Evolutionary conservation across 352 stramenopile genomes (phyloP).

Genomic region (Pythium graminicola): DNA sequence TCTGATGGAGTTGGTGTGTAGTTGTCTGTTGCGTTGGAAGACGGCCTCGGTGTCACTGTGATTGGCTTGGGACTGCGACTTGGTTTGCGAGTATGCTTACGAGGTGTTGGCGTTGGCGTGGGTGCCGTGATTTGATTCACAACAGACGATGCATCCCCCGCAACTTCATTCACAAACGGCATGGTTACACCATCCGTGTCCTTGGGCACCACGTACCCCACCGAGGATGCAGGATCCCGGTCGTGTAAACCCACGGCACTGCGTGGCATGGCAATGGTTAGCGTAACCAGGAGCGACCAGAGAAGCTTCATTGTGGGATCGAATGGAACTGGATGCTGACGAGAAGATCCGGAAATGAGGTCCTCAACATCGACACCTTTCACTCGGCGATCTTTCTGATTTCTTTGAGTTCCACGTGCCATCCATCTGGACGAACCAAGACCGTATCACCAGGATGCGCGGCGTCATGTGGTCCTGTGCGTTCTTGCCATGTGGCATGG

Average conservation of each 20-base stretch:
- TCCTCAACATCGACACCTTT: neutral
- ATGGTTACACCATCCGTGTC: slow-evolving; percentile 1
- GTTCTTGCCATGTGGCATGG: neutral
- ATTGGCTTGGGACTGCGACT: neutral
- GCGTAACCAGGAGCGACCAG: slow-evolving; percentile 7
- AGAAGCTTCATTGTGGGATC: slow-evolving; percentile 13
- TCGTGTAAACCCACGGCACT: slow-evolving; percentile 2
- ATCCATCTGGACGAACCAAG: neutral
- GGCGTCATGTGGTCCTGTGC: neutral
- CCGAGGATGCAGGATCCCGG: neutral
- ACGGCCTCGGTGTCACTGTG: neutral
- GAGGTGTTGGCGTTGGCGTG: neutral
- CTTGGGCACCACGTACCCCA: slow-evolving; percentile 4
- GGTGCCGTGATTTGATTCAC: slow-evolving; percentile 1
- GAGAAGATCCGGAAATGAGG: slow-evolving; percentile 12
- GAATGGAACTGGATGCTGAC: neutral
- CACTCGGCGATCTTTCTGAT: neutral
- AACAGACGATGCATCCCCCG: slow-evolving; percentile 8
- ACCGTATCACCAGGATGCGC: too few relatives aligned
- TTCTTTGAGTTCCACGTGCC: too few relatives aligned
- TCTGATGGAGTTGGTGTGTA: neutral
- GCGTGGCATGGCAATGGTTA: neutral
- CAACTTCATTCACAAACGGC: slow-evolving; percentile 20
- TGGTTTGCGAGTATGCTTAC: neutral
- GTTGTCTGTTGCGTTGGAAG: too few relatives aligned